Evolutionary conservation across 2,329 filamentous ascomycete species (phyloP).

Genomic region (Verruconis gallopava): DNA sequence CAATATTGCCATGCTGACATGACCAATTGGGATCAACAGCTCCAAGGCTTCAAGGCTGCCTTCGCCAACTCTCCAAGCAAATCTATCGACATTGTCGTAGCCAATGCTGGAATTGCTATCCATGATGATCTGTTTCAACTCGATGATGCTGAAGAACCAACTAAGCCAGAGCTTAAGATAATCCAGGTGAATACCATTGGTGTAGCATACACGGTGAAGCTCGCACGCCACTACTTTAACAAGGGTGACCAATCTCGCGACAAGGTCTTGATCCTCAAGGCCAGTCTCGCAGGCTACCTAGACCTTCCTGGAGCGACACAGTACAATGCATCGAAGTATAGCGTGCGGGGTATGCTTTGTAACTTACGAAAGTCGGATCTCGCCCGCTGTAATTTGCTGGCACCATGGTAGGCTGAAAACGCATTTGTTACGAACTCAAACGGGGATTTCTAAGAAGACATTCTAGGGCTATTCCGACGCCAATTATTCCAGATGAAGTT

Average conservation of each 20-base stretch:
- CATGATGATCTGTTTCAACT: conserved; percentile 17
- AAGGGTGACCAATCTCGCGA: background rate
- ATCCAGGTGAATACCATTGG: conserved; percentile 30
- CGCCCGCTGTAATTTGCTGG: conserved; percentile 8
- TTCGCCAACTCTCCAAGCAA: conserved; percentile 24
- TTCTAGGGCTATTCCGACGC: conserved; percentile 6
- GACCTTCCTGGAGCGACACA: conserved; percentile 3
- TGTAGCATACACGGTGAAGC: conserved; percentile 33
- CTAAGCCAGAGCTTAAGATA: conserved; percentile 29
- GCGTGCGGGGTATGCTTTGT: conserved; percentile 8
- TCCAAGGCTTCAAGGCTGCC: conserved; percentile 29
- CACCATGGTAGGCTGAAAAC: no score
- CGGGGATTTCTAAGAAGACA: no score
- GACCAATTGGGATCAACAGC: conserved; percentile 31
- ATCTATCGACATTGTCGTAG: conserved; percentile 34
- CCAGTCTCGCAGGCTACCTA: conserved; percentile 9
- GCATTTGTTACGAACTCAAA: no score
- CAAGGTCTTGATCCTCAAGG: conserved; percentile 9
- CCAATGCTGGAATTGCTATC: conserved; percentile 33
- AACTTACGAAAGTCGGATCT: conserved; percentile 7
- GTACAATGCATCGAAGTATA: conserved; percentile 8
- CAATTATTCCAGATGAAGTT: conserved; percentile 6
- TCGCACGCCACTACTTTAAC: conserved; percentile 34
- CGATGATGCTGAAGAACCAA: conserved; percentile 10
- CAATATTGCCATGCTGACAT: conserved; percentile 32